Evolutionary conservation across 345 rosid genomes (phyloP).

Genomic region (Citrus cavaleriei): DNA sequence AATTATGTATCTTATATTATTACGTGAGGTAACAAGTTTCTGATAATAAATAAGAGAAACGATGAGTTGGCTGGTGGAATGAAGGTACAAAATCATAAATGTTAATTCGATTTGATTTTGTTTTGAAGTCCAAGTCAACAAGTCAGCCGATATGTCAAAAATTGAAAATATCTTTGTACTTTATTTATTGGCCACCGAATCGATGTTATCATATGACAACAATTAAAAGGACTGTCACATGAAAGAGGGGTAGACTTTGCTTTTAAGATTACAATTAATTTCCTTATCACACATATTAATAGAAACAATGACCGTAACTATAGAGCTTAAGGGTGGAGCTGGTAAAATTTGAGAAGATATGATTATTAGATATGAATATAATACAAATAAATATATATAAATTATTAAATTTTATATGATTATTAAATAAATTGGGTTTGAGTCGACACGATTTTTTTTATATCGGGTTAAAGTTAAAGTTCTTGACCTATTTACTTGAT

Average conservation of each 20-base stretch:
- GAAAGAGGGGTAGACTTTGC: too few relatives aligned
- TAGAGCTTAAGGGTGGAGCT: too few relatives aligned
- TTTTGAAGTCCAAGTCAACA: neutral
- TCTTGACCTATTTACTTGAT: rapidly evolving
- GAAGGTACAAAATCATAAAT: neutral
- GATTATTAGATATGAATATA: rapidly evolving
- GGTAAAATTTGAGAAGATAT: too few relatives aligned
- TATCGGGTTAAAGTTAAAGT: rapidly evolving
- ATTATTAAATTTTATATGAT: rapidly evolving
- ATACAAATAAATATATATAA: too few relatives aligned
- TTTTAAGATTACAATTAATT: too few relatives aligned
- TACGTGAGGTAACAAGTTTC: rapidly evolving
- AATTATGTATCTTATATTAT: rapidly evolving
- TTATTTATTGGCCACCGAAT: too few relatives aligned
- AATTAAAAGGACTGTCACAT: too few relatives aligned
- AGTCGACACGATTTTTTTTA: rapidly evolving
- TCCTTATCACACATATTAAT: too few relatives aligned
- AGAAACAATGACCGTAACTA: too few relatives aligned
- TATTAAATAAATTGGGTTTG: rapidly evolving
- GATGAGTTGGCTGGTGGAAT: neutral
- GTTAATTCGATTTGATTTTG: neutral
- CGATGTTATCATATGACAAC: too few relatives aligned
- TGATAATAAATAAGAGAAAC: neutral
- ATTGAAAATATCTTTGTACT: too few relatives aligned
- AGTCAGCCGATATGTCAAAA: neutral